Evolutionary conservation across 2,329 filamentous ascomycete genomes (phyloP), one percentile per base, ranked within the genome.

Genomic region (Mycosphaerelloides madeirae): DNA sequence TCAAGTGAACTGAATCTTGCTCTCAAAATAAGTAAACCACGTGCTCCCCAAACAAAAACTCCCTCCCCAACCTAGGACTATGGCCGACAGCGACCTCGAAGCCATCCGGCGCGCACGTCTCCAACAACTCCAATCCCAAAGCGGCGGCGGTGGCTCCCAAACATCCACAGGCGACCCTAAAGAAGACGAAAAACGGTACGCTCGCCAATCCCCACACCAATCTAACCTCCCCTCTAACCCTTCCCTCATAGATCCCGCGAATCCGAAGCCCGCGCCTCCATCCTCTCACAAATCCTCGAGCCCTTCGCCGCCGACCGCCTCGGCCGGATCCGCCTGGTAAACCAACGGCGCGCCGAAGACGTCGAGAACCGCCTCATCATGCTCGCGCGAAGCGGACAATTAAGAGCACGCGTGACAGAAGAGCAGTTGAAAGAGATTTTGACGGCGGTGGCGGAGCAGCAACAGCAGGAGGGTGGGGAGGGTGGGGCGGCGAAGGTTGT

Each of bases 261-360:
- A 72, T 77, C 79, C 53, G 86, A 91, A 65, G 83, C 84, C 31
- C 85, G 88, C 48, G 74, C 81, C 59, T 77, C 80, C 48, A 85
- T 96, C 58, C 83, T 98, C 51, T 80, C 79, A 58, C 93, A 97
- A 69, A 97, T 98, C 73, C 87, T 98, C 50, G 84, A 90, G 60
- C 93, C 93, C 55, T 88, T 91, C 63, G 93, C 93, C 14, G 86
- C 88, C 49, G 93, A 98, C 71, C 86, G 93, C 12, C 79, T 98
- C 1, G 88, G 87, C 45, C 87, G 93, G 55, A 97, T 98, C 71
- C 85, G 91, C 28, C 82, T 98, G 49, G 93, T 98, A 63, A 97
- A 97, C 71, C 88, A 90, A 65, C 83, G 84, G 58, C 87, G 93
- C 60, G 93, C 93, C 29, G 79, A 78, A 50, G 89, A 96, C 61